phyloP scores from a whole-genome alignment of 2,329 filamentous ascomycete genomes.

The Pseudogymnoascus sp. region DNA sequence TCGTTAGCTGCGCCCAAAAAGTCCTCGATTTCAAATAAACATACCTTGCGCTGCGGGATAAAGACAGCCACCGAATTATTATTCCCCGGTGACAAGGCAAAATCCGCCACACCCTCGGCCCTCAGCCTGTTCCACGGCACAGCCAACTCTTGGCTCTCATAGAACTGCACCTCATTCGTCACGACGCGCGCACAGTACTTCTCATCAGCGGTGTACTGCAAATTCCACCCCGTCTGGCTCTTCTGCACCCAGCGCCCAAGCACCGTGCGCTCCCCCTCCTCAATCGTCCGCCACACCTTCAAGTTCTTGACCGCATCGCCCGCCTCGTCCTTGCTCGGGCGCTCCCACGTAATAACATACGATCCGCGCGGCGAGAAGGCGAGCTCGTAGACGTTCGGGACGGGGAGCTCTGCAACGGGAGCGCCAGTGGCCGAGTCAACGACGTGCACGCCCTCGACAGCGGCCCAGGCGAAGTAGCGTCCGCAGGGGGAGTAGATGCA shows the following conservation, averaged over 20 bases:
- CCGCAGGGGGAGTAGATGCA: constrained; percentile 93
- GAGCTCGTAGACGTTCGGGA: constrained; percentile 84
- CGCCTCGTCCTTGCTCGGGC: constrained; percentile 82
- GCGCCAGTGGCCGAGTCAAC: constrained; percentile 72
- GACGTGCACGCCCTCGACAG: constrained; percentile 75
- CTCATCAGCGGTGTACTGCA: constrained; percentile 94
- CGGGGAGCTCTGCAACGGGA: constrained; percentile 63
- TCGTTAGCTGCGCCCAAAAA: constrained; percentile 15
- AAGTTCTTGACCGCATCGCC: constrained; percentile 93
- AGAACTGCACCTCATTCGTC: constrained; percentile 97
- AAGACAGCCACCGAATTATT: constrained; percentile 92
- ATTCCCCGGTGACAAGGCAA: constrained; percentile 81
- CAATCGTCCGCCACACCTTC: constrained; percentile 82
- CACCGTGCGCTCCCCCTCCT: constrained; percentile 57
- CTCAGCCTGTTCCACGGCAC: constrained; percentile 94
- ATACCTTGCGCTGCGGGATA: constrained; percentile 86
- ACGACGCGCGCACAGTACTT: constrained; percentile 85
- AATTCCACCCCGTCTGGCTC: constrained; percentile 88
- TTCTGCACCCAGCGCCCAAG: constrained; percentile 93
- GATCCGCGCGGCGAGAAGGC: constrained; percentile 89
- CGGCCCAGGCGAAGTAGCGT: constrained; percentile 92
- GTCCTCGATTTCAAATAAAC: constrained; percentile 18
- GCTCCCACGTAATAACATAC: constrained; percentile 95
- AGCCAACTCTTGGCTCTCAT: constrained; percentile 74
- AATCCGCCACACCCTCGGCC: constrained; percentile 82